These are phyloP conservation scores for Aspergillus heteromorphus DNA, from an alignment of 495 filamentous ascomycete species.

Conservation along the genomic window DNA sequence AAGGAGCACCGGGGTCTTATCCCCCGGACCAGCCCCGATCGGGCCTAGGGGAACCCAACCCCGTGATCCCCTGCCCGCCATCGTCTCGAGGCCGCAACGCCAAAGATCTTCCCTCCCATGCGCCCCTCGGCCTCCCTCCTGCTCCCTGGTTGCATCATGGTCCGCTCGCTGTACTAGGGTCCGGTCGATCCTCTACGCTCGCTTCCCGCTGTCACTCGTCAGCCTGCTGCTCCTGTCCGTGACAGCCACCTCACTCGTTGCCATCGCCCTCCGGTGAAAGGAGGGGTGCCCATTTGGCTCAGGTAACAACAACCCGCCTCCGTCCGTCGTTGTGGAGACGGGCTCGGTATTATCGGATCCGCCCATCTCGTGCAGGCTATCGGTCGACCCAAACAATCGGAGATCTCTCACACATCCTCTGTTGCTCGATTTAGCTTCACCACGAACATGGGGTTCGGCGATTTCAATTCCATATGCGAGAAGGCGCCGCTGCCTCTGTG, in stretches of 20 bases:
- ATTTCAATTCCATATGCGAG: conserved; percentile 81
- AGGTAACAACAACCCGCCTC: neutral
- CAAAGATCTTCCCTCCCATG: neutral
- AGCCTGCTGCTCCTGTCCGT: neutral
- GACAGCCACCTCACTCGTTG: conserved; percentile 9
- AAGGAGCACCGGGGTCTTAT: neutral
- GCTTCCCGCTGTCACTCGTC: neutral
- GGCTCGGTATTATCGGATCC: conserved; percentile 14
- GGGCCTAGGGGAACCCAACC: conserved; percentile 12
- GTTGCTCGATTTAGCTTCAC: neutral
- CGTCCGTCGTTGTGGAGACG: conserved; percentile 20
- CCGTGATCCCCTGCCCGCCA: conserved; percentile 16
- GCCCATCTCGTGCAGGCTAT: conserved; percentile 9
- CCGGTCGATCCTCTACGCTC: neutral
- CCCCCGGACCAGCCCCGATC: conserved; percentile 6
- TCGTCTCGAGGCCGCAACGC: conserved; percentile 5
- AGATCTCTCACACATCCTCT: neutral
- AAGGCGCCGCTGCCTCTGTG: conserved; percentile 84
- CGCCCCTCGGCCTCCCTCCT: neutral
- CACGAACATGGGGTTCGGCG: conserved; percentile 73
- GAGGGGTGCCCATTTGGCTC: conserved; percentile 7
- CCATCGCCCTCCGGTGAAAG: conserved; percentile 1
- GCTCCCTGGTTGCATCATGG: neutral
- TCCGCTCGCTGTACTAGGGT: neutral
- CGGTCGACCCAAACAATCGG: conserved; percentile 4